Evolutionary conservation across 495 filamentous ascomycete species (phyloP).

Genomic region (Opeltia flavorubescens): DNA sequence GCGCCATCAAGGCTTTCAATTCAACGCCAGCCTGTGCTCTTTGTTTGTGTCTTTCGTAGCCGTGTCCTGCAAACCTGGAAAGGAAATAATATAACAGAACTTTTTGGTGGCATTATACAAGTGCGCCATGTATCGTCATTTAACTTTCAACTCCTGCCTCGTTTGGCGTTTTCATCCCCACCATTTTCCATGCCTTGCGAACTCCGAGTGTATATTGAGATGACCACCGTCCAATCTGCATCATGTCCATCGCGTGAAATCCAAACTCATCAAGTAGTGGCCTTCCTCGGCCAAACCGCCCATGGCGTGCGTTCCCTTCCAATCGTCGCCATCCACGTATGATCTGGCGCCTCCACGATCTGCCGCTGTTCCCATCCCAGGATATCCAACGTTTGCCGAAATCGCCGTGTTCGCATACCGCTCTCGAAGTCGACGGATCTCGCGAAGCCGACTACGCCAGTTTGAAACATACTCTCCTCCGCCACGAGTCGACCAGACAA

Average conservation of each 20-base stretch:
- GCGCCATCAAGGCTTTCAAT: no score
- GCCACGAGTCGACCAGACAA: conserved; percentile 69
- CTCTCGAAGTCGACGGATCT: conserved; percentile 73
- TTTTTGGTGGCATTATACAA: no score
- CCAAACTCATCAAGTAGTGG: conserved; percentile 36
- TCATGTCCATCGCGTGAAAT: conserved; percentile 45
- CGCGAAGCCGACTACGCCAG: conserved; percentile 73
- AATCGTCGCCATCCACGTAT: conserved; percentile 11
- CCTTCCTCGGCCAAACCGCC: conserved; percentile 37
- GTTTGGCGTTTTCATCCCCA: not conserved
- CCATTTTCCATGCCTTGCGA: not conserved
- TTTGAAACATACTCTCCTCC: conserved; percentile 77
- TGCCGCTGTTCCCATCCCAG: conserved; percentile 4
- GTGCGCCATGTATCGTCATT: no score
- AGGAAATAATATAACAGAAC: no score
- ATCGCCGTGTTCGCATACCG: conserved; percentile 17
- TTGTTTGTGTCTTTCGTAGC: no score
- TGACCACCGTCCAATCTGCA: not conserved
- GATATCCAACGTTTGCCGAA: conserved; percentile 16
- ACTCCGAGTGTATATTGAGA: not conserved
- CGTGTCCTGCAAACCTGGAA: no score
- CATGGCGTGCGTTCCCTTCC: conserved; percentile 25
- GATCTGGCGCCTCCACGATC: conserved; percentile 5
- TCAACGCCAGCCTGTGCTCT: no score
- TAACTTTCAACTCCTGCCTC: no score